Percentiles rank a stretch among this genome's conserved stretches.
phyloP scores from a whole-genome alignment of 2,329 filamentous ascomycete genomes.

The Aspergillus sp. region DNA sequence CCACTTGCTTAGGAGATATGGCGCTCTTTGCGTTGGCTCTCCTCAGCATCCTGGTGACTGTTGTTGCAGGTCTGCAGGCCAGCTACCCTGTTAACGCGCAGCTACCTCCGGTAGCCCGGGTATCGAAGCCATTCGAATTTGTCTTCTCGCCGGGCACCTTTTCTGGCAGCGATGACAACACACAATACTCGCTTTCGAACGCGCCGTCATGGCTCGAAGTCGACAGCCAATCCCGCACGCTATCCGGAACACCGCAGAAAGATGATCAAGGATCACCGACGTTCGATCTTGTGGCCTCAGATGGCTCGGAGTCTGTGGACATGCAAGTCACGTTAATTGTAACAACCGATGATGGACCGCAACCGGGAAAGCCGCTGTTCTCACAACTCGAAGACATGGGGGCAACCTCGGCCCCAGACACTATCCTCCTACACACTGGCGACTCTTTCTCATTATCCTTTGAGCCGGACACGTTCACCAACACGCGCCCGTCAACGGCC shows the following conservation, averaged over 20 bases:
- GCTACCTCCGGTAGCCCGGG: conserved; percentile 74
- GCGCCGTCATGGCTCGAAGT: conserved; percentile 75
- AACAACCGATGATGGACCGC: conserved; percentile 50
- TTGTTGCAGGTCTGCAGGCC: conserved; percentile 41
- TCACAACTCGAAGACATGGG: conserved; percentile 40
- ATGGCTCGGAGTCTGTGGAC: conserved; percentile 62
- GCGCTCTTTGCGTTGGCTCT: conserved; percentile 29
- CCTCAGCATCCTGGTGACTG: conserved; percentile 30
- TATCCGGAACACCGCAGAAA: conserved; percentile 69
- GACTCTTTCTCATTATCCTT: conserved; percentile 68
- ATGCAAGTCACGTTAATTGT: conserved; percentile 73
- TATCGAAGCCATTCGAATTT: conserved; percentile 56
- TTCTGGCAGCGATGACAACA: conserved; percentile 54
- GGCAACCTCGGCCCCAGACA: conserved; percentile 41
- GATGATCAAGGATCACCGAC: conserved; percentile 60
- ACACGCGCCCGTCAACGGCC: conserved; percentile 55
- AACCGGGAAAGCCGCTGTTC: conserved; percentile 36
- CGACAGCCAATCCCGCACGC: conserved; percentile 62
- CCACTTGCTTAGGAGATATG: conserved; percentile 26
- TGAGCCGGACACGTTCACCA: conserved; percentile 68
- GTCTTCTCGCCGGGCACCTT: conserved; percentile 65
- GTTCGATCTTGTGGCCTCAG: conserved; percentile 70
- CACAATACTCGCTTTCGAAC: conserved; percentile 67
- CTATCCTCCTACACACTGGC: conserved; percentile 42
- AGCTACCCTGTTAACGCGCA: conserved; percentile 82